Evolutionary conservation across 306 rosid species (phyloP).

Genomic region (Mucuna pruriens): DNA sequence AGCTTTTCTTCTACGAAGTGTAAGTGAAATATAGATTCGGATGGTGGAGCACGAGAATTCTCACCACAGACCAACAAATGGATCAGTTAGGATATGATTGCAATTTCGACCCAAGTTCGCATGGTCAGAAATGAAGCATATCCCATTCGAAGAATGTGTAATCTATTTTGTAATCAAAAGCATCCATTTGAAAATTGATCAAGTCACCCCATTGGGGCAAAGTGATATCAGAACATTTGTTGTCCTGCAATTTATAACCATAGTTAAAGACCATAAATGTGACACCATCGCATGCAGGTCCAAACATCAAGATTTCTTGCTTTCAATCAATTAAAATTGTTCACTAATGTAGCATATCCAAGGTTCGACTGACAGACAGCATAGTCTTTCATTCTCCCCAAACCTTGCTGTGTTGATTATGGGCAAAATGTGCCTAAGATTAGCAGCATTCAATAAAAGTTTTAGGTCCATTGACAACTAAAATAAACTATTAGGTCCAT

Average conservation of each 20-base stretch:
- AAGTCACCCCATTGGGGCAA: background rate
- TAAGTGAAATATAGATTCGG: background rate
- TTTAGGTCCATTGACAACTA: conserved; percentile 44
- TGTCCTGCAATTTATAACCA: background rate
- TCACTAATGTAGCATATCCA: conserved; percentile 7
- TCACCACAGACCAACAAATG: background rate
- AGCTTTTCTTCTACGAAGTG: background rate
- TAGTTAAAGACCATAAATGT: background rate
- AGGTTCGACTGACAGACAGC: background rate
- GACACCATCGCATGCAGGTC: background rate
- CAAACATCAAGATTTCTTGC: background rate
- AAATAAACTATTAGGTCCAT: conserved; percentile 42
- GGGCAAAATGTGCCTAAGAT: conserved; percentile 27
- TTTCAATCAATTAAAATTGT: conserved; percentile 17
- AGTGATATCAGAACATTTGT: background rate
- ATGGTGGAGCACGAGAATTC: background rate
- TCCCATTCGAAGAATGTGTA: background rate
- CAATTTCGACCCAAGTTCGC: background rate
- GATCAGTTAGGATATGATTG: background rate
- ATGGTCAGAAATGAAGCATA: background rate
- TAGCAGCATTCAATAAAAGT: conserved; percentile 31
- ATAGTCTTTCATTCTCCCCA: background rate
- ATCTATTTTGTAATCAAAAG: background rate
- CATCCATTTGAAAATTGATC: background rate
- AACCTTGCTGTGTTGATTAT: conserved; percentile 14